Base-by-base conservation (phyloP, 257 asterid species). In the Mitragyna speciosa region DNA sequence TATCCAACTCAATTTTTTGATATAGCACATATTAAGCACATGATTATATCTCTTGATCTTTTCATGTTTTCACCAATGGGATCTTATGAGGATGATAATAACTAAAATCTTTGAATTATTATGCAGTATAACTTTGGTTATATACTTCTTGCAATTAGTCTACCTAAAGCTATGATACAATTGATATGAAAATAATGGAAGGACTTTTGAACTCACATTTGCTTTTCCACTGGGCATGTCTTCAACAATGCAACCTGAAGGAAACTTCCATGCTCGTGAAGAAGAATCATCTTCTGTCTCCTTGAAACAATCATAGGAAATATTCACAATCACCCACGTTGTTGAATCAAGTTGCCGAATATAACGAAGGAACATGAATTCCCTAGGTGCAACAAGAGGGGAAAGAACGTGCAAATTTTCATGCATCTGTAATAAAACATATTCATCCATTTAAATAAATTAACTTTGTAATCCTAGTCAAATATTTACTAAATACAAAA, bases 311-410 rank as follows among this genome's bases (percentile, higher is more conserved):
- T 91, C 91, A 76, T 86, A 85, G 12, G 96, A 94, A 19, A 90
- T 86, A 78, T 92, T 92, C 1, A 84, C 92, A 83, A 94, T 83
- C 48, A 84, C 61, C 97, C 97, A 94, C 71, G 87, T 86, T 73
- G 52, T 84, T 36, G 85, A 24, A 70, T 85, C 87, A 30, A 94
- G 74, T 86, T 89, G 92, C 54, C 84, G 76, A 75, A 86, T 85
- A 64, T 87, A 89, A 54, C 96, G 94, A 73, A 91, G 80, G 80
- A 92, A 87, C 59, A 79, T 68, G 85, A 87, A 90, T 4, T 94
- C 96, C 76, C 98, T 84, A 12, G 96, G 90, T 20, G 89, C 92
- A 83, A 92, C 96, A 11, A 92, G 89, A 30, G 96, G 97, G 24
- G 97, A 92, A 63, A 92, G 51, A 71, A 88, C 65, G 81, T 92